These are phyloP conservation scores for Cotoneaster glaucophyllus DNA, from an alignment of 306 rosid genomes.

Conservation along the genomic window DNA sequence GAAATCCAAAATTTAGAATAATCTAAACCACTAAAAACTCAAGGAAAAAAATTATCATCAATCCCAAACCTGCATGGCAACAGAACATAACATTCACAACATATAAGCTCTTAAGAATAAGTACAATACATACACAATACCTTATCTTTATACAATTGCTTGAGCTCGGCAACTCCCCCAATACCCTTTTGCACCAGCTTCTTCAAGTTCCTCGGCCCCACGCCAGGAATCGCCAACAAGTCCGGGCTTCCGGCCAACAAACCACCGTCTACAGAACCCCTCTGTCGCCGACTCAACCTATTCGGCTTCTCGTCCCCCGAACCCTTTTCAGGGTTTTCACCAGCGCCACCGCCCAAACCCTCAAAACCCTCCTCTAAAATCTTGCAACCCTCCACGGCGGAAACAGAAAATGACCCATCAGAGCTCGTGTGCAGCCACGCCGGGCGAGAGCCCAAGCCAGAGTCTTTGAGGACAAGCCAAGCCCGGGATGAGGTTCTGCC, in stretches of 20 bases:
- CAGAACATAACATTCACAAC: background rate
- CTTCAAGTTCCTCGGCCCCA: constrained; percentile 84
- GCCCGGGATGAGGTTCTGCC: constrained; percentile 25
- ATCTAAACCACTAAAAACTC: background rate
- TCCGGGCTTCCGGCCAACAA: constrained; percentile 55
- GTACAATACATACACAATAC: constrained; percentile 19
- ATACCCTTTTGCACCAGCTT: constrained; percentile 83
- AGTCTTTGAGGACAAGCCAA: constrained; percentile 36
- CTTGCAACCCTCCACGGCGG: constrained; percentile 18
- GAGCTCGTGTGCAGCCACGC: constrained; percentile 38
- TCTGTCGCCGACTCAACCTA: constrained; percentile 44
- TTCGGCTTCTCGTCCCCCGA: constrained; percentile 34
- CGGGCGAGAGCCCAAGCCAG: constrained; percentile 19
- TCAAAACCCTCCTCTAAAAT: constrained; percentile 8
- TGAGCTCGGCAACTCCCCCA: constrained; percentile 81
- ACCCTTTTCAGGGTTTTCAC: constrained; percentile 8
- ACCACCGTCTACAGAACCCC: constrained; percentile 27
- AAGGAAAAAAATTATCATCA: background rate
- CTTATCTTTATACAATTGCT: constrained; percentile 85
- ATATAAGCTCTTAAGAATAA: background rate
- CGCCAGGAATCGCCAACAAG: constrained; percentile 87
- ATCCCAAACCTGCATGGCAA: background rate
- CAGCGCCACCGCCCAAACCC: background rate
- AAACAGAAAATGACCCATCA: constrained; percentile 22
- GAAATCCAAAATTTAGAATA: background rate